Evolutionary conservation across 2,329 filamentous ascomycete genomes (phyloP).

Genomic region (Tolypocladium tundrense): DNA sequence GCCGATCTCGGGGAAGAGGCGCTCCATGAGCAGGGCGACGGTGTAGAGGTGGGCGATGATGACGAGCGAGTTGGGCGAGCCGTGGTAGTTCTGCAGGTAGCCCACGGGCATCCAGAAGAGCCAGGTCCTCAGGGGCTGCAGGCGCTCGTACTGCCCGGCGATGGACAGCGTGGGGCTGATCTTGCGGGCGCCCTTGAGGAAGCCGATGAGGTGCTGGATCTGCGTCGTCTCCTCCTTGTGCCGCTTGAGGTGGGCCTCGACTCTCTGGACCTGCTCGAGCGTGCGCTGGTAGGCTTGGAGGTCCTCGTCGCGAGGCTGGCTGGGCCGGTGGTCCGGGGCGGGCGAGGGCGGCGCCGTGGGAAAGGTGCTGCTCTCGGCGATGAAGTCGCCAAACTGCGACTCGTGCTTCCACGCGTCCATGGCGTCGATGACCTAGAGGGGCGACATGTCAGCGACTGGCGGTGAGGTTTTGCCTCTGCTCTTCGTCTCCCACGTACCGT

Average conservation of each 20-base stretch:
- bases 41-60: slow-evolving; percentile 90
- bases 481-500: slow-evolving; percentile 48
- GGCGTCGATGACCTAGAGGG: slow-evolving; percentile 63
- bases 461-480: neutral
- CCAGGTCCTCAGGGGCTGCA: slow-evolving; percentile 84
- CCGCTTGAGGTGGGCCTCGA: slow-evolving; percentile 59
- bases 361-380: slow-evolving; percentile 67
- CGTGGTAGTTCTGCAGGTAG: slow-evolving; percentile 66
- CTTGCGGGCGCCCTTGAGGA: slow-evolving; percentile 62
- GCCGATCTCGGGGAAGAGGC: slow-evolving; percentile 83
- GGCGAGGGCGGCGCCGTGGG: slow-evolving; percentile 56
- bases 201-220: slow-evolving; percentile 59
- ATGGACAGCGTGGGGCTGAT: slow-evolving; percentile 60
- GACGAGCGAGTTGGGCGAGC: slow-evolving; percentile 67
- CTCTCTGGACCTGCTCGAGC: slow-evolving; percentile 55
- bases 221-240: slow-evolving; percentile 60
- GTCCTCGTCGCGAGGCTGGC: slow-evolving; percentile 59
- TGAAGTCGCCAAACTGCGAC: slow-evolving; percentile 75
- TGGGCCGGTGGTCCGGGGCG: slow-evolving; percentile 49
- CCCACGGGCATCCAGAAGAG: slow-evolving; percentile 90
- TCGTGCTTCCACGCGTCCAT: slow-evolving; percentile 91
- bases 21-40: slow-evolving; percentile 76
- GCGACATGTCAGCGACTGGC: neutral
- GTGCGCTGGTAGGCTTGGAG: slow-evolving; percentile 57
- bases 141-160: slow-evolving; percentile 79